Percentiles rank a stretch among this genome's conserved stretches.
Conservation (phyloP, 2,329 filamentous ascomycete genomes). For the Drechslera avenae region DNA sequence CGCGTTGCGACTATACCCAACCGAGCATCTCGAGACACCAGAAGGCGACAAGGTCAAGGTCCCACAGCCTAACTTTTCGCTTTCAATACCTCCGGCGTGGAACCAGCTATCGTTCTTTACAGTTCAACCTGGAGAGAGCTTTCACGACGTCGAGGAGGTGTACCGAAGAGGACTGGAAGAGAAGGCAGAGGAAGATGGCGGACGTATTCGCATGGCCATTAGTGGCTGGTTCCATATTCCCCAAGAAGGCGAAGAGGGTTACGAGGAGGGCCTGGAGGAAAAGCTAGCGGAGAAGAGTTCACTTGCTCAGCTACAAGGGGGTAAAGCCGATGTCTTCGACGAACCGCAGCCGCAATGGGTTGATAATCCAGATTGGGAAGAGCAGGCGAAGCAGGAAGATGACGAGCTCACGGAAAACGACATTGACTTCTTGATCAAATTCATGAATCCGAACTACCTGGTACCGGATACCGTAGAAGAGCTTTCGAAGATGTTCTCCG, state of each 20-base stretch:
- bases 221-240: slow-evolving; percentile 99
- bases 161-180: slow-evolving; percentile 69
- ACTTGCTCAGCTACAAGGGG: slow-evolving; percentile 82
- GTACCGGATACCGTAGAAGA: slow-evolving; percentile 89
- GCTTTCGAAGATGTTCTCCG: slow-evolving; percentile 77
- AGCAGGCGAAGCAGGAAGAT: slow-evolving; percentile 53
- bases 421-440: slow-evolving; percentile 87
- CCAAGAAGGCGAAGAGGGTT: slow-evolving; percentile 91
- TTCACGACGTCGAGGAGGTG: slow-evolving; percentile 98
- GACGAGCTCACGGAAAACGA: slow-evolving; percentile 74
- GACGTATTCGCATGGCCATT: slow-evolving; percentile 92
- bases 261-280: slow-evolving; percentile 84
- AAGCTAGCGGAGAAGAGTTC: slow-evolving; percentile 87
- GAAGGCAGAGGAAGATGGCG: slow-evolving; percentile 70
- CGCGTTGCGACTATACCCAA: slow-evolving; percentile 84
- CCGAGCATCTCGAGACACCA: slow-evolving; percentile 65
- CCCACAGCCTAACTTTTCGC: slow-evolving; percentile 75
- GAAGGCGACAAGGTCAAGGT: slow-evolving; percentile 78
- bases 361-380: slow-evolving; percentile 43
- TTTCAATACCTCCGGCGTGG: slow-evolving; percentile 91
- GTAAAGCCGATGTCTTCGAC: slow-evolving; percentile 89
- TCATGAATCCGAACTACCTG: slow-evolving; percentile 86
- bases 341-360: slow-evolving; percentile 69
- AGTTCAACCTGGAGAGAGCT: slow-evolving; percentile 97
- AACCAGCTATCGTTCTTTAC: slow-evolving; percentile 98